Evolutionary conservation across 441 rosid genomes (phyloP).

Genomic region (Theobroma grandiflorum): DNA sequence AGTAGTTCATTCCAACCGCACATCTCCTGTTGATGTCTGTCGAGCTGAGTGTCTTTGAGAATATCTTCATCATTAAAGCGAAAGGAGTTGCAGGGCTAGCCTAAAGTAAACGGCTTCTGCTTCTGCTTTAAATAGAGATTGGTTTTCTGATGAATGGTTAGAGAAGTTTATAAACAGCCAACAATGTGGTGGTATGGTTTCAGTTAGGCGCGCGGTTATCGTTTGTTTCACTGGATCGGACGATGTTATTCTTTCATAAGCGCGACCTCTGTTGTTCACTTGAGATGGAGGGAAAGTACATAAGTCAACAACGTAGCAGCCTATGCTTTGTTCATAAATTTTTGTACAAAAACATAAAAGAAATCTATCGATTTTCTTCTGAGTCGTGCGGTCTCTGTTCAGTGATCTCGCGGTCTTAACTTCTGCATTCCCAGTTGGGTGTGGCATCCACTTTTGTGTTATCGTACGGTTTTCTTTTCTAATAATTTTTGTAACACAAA

Average conservation of each 20-base stretch:
- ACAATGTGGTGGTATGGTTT: background rate
- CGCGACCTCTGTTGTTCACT: background rate
- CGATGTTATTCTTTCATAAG: background rate
- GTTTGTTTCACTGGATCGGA: background rate
- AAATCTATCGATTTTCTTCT: background rate
- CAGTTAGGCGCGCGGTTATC: background rate
- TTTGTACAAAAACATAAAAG: too few species aligned
- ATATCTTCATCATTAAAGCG: background rate
- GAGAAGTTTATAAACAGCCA: background rate
- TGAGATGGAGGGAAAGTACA: too few species aligned
- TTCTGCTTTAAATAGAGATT: background rate
- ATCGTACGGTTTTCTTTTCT: background rate
- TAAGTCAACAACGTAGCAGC: background rate
- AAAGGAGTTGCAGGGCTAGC: background rate
- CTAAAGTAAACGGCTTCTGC: background rate
- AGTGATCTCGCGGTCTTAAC: background rate
- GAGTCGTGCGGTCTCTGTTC: background rate
- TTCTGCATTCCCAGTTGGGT: background rate
- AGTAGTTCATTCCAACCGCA: slow-evolving; percentile 4
- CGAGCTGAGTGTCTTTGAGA: background rate
- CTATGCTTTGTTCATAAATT: background rate
- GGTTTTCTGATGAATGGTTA: background rate
- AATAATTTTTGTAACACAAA: background rate
- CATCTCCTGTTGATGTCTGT: background rate
- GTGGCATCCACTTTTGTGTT: background rate